These are phyloP conservation scores for Kuraishia hungarica DNA, from an alignment of 805 yeast genomes.

Conservation along the genomic window DNA sequence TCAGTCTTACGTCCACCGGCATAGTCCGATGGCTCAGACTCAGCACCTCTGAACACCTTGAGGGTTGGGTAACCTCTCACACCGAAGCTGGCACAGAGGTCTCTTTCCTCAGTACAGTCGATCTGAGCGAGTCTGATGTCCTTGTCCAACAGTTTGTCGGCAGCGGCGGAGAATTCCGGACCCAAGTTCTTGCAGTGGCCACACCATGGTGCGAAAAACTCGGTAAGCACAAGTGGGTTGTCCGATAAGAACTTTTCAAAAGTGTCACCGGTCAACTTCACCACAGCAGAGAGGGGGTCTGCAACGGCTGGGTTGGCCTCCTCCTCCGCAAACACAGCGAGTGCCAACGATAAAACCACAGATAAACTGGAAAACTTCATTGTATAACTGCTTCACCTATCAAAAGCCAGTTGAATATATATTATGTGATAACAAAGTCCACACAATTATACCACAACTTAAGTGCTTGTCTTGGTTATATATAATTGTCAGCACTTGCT, in stretches of 20 bases:
- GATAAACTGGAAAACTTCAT: conserved; percentile 3
- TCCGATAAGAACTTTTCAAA: conserved; percentile 58
- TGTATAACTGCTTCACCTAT: too few species aligned
- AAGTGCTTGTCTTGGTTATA: too few species aligned
- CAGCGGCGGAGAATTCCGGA: conserved; percentile 72
- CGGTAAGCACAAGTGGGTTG: conserved; percentile 76
- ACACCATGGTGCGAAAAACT: conserved; percentile 96
- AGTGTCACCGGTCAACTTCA: conserved; percentile 58
- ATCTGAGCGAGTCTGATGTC: conserved; percentile 71
- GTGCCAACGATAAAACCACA: conserved; percentile 16
- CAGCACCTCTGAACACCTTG: conserved; percentile 59
- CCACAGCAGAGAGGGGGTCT: conserved; percentile 80
- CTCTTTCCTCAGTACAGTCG: conserved; percentile 75
- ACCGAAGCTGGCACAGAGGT: conserved; percentile 57
- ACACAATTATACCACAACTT: too few species aligned
- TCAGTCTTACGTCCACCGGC: conserved; percentile 79
- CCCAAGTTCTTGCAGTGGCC: conserved; percentile 90
- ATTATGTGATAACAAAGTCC: too few species aligned
- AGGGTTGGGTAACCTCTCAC: conserved; percentile 81
- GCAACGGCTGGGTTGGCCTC: conserved; percentile 59
- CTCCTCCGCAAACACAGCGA: conserved; percentile 13
- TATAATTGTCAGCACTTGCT: too few species aligned
- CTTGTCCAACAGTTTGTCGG: conserved; percentile 50
- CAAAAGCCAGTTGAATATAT: too few species aligned
- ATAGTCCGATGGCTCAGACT: conserved; percentile 49